These are phyloP conservation scores for Rhynchosporium secalis DNA, from an alignment of 2,329 filamentous ascomycete genomes.

Conservation along the genomic window DNA sequence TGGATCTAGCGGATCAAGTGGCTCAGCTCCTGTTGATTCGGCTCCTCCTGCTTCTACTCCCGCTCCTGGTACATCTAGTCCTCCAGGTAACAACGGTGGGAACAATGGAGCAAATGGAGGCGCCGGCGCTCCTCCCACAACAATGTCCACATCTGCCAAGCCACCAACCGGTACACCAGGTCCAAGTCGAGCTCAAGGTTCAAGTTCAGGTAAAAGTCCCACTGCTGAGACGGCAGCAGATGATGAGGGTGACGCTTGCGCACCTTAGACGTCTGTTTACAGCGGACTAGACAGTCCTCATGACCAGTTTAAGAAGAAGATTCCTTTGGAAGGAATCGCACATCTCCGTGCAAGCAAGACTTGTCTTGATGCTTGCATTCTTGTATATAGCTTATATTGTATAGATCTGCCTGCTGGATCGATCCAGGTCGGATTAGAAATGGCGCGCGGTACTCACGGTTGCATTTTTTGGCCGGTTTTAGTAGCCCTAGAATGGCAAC, in stretches of 20 bases:
- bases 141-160: too few relatives aligned
- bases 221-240: background rate
- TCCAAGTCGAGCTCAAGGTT: too few relatives aligned
- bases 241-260: background rate
- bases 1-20: constrained; percentile 3
- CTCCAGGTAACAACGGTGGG: constrained; percentile 13
- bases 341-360: background rate
- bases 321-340: constrained; percentile 11
- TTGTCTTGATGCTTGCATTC: constrained; percentile 10
- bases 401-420: background rate
- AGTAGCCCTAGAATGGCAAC: too few relatives aligned
- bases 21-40: constrained; percentile 7
- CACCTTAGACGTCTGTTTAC: background rate
- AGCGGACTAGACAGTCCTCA: background rate
- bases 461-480: too few relatives aligned
- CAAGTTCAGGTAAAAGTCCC: too few relatives aligned
- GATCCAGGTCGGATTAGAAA: constrained; percentile 1
- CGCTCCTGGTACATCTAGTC: background rate
- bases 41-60: constrained; percentile 2
- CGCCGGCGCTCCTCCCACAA: too few relatives aligned
- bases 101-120: too few relatives aligned
- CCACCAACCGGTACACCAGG: too few relatives aligned
- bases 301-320: background rate
- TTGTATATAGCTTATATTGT: constrained; percentile 1
- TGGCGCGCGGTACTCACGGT: too few relatives aligned